These are phyloP conservation scores for Marasmius tenuissimus DNA, from an alignment of 1,284 basidiomycete species.

Conservation along the genomic window DNA sequence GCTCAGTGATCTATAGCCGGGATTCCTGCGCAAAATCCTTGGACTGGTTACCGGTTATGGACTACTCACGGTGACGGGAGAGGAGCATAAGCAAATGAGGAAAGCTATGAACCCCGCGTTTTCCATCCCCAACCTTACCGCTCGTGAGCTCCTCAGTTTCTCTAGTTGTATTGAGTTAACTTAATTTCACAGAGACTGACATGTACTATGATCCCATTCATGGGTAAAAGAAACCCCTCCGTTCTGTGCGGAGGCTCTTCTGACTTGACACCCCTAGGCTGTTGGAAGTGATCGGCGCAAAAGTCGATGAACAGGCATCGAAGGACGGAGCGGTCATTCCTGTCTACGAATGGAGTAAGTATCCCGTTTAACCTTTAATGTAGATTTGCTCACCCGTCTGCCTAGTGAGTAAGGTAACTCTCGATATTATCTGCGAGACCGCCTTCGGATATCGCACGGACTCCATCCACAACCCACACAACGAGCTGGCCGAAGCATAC, in stretches of 20 bases:
- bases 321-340: slow-evolving; percentile 31
- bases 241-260: no score
- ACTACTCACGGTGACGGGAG: slow-evolving; percentile 28
- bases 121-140: slow-evolving; percentile 43
- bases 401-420: slow-evolving; percentile 49
- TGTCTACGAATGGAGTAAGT: slow-evolving; percentile 50
- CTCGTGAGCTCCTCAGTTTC: slow-evolving; percentile 31
- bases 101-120: slow-evolving; percentile 46
- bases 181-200: slow-evolving; percentile 37
- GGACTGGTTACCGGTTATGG: slow-evolving; percentile 29
- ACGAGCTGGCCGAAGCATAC: slow-evolving; percentile 47
- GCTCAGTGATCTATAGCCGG: slow-evolving; percentile 30
- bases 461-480: slow-evolving; percentile 43
- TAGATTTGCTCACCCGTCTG: neutral
- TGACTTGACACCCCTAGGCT: slow-evolving; percentile 27
- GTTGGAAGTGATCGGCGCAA: slow-evolving; percentile 34
- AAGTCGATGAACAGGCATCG: slow-evolving; percentile 27
- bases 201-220: slow-evolving; percentile 50
- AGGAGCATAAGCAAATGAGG: slow-evolving; percentile 30
- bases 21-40: slow-evolving; percentile 35
- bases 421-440: slow-evolving; percentile 52
- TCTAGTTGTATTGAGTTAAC: neutral
- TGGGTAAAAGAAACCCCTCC: slow-evolving; percentile 26
- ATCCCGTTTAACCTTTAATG: neutral
- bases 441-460: slow-evolving; percentile 49